Evolutionary conservation across 305 asterid genomes (phyloP).

Genomic region (Ilex paraguariensis): DNA sequence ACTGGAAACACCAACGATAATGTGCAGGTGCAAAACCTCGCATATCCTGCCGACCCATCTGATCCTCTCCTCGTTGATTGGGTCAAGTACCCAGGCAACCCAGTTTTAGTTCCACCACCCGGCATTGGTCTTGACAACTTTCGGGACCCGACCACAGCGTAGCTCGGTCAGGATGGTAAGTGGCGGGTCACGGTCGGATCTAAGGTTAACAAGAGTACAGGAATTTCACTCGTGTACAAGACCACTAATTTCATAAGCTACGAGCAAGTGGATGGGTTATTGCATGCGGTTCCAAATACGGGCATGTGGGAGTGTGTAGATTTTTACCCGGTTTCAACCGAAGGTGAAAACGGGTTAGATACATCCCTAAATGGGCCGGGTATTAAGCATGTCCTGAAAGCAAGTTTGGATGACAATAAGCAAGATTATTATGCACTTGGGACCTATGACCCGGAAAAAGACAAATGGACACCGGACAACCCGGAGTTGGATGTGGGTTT

Average conservation of each 20-base stretch:
- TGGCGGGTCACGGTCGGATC: neutral
- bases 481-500: conserved; percentile 67
- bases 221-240: neutral
- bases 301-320: conserved; percentile 24
- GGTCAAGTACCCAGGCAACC: neutral
- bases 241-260: neutral
- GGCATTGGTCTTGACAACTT: neutral
- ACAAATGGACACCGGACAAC: conserved; percentile 72
- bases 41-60: neutral
- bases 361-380: conserved; percentile 70
- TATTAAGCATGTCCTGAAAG: conserved; percentile 67
- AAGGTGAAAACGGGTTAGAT: conserved; percentile 55
- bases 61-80: neutral
- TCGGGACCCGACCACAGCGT: conserved; percentile 1
- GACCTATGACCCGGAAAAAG: conserved; percentile 44
- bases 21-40: neutral
- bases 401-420: conserved; percentile 62
- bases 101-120: neutral
- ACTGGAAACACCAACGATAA: neutral
- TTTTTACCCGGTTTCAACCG: conserved; percentile 54
- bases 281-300: conserved; percentile 1
- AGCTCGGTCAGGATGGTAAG: neutral
- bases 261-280: neutral
- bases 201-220: neutral
- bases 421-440: conserved; percentile 73